phyloP scores from a whole-genome alignment of 805 yeast species.

The Suhomyces sp. region DNA sequence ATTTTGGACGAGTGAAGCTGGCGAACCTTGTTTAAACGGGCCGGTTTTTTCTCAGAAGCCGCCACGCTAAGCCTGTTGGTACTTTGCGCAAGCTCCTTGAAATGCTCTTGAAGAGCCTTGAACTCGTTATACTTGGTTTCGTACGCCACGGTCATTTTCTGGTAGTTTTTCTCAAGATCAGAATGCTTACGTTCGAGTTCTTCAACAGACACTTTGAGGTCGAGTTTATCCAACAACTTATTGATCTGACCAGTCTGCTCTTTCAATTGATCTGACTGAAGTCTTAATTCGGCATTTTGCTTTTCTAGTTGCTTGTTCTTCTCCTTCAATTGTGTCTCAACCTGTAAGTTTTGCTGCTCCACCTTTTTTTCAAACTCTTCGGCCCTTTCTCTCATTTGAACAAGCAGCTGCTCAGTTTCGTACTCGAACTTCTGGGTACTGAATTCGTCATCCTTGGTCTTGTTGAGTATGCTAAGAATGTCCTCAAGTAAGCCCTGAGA shows the following conservation, averaged over 20 bases:
- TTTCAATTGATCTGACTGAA: neutral
- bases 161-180: constrained; percentile 11
- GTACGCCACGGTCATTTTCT: constrained; percentile 18
- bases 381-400: neutral
- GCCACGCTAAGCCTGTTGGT: constrained; percentile 9
- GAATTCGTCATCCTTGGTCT: neutral
- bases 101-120: constrained; percentile 19
- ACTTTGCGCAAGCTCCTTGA: constrained; percentile 16
- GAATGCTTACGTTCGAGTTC: constrained; percentile 3
- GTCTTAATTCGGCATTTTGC: neutral
- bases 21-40: constrained; percentile 17
- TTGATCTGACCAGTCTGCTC: neutral
- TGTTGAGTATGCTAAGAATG: constrained; percentile 7
- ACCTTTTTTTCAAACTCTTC: neutral
- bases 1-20: constrained; percentile 20
- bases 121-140: constrained; percentile 23
- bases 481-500: constrained; percentile 15
- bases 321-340: neutral
- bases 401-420: neutral
- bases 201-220: neutral
- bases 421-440: neutral
- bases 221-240: neutral
- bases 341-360: neutral
- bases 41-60: neutral
- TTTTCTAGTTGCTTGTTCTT: neutral